phyloP scores from a whole-genome alignment of 176 grass and related monocot genomes.

The Alloteropsis semialata region DNA sequence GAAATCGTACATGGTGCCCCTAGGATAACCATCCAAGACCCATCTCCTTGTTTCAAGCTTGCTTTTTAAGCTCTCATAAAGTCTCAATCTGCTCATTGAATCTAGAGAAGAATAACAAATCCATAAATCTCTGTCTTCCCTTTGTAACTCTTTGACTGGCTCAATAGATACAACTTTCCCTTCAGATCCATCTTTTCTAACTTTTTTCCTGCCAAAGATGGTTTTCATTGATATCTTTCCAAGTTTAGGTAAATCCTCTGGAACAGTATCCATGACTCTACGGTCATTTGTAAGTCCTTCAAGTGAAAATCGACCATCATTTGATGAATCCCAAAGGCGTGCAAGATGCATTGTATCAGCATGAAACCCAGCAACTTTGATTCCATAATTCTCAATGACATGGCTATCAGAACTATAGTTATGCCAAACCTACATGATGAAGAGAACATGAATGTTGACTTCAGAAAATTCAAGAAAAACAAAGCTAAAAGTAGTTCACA shows the following conservation, averaged over 20 bases:
- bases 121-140: constrained; percentile 77
- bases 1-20: constrained; percentile 80
- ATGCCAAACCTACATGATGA: constrained; percentile 85
- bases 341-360: constrained; percentile 98
- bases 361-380: constrained; percentile 82
- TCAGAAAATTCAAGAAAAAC: constrained; percentile 27
- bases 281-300: constrained; percentile 80
- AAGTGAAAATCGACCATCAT: constrained; percentile 90
- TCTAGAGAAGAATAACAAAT: constrained; percentile 88
- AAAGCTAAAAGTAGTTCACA: no score
- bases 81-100: constrained; percentile 58
- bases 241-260: constrained; percentile 33
- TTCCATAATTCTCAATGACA: constrained; percentile 76
- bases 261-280: constrained; percentile 55
- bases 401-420: constrained; percentile 97
- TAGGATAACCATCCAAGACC: constrained; percentile 47
- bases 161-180: constrained; percentile 60
- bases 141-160: constrained; percentile 73
- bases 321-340: constrained; percentile 91
- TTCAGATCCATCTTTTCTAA: constrained; percentile 79
- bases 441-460: constrained; percentile 20
- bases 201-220: constrained; percentile 80
- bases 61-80: constrained; percentile 86
- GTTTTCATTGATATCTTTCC: constrained; percentile 83
- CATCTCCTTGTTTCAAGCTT: constrained; percentile 64